Conservation (phyloP, 495 filamentous ascomycete species). For the Thozetella sp. region DNA sequence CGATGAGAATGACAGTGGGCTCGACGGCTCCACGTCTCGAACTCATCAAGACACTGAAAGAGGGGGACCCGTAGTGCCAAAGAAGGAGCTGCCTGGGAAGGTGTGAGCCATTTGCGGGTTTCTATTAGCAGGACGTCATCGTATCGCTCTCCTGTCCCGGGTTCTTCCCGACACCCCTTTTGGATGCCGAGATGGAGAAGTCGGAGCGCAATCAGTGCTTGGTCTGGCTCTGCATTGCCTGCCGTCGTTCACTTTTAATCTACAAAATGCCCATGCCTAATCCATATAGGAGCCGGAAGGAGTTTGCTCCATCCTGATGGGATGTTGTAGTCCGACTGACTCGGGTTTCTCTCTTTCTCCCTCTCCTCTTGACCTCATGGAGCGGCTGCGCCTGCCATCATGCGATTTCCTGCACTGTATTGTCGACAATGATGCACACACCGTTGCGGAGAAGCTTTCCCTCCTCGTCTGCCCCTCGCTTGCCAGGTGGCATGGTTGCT, state of each 20-base stretch:
- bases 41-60: not conserved
- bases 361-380: not conserved
- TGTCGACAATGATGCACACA: too few relatives aligned
- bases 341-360: not conserved
- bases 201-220: conserved; percentile 12
- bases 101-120: not conserved
- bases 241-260: conserved; percentile 22
- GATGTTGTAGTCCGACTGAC: conserved; percentile 27
- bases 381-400: not conserved
- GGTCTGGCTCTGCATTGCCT: conserved; percentile 6
- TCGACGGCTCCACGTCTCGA: not conserved
- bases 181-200: not conserved
- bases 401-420: conserved; percentile 4
- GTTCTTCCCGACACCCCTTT: not conserved
- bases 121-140: conserved; percentile 13
- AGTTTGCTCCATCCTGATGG: conserved; percentile 40
- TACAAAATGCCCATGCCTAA: conserved; percentile 34
- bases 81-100: not conserved
- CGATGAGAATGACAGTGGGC: not conserved
- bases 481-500: not conserved
- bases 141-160: conserved; percentile 8
- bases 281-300: conserved; percentile 26
- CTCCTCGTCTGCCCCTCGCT: too few relatives aligned
- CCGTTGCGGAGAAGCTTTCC: too few relatives aligned
- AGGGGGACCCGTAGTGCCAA: not conserved